Evolutionary conservation across 1,139 yeast genomes (phyloP).

Genomic region (Komagataea norvegica): DNA sequence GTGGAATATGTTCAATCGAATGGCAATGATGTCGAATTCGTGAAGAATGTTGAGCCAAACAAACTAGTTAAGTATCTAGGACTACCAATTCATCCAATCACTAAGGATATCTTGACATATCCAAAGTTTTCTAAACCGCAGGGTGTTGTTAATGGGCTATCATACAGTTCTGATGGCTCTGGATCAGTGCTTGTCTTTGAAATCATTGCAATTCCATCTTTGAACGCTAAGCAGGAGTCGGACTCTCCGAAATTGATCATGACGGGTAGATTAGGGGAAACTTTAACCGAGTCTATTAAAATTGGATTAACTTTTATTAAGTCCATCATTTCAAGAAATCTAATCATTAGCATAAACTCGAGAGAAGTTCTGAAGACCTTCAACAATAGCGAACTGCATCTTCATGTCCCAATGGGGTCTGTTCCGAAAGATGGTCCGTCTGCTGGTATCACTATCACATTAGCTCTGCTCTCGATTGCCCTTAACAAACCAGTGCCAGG

Average conservation of each 20-base stretch:
- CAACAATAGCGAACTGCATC: constrained; percentile 59
- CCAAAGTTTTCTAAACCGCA: constrained; percentile 38
- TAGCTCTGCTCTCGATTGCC: constrained; percentile 70
- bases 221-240: constrained; percentile 14
- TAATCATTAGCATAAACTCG: constrained; percentile 22
- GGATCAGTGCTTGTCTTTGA: constrained; percentile 84
- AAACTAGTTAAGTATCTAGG: constrained; percentile 47
- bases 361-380: constrained; percentile 37
- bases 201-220: constrained; percentile 56
- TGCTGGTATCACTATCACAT: constrained; percentile 88
- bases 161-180: constrained; percentile 83
- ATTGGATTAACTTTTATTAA: constrained; percentile 74
- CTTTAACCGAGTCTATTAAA: constrained; percentile 75
- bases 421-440: constrained; percentile 90
- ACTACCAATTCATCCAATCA: constrained; percentile 39
- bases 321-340: constrained; percentile 43
- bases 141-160: constrained; percentile 88
- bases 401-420: constrained; percentile 90
- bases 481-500: constrained; percentile 63
- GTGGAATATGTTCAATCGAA: constrained; percentile 56
- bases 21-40: constrained; percentile 1
- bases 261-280: constrained; percentile 84
- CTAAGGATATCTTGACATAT: constrained; percentile 26
- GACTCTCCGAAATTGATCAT: constrained; percentile 40
- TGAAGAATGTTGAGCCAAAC: constrained; percentile 9